A percentile compares a stretch with the other conserved stretches of the same genome.
These are phyloP conservation scores for Geranium brycei DNA, from an alignment of 345 rosid genomes.

Conservation along the genomic window DNA sequence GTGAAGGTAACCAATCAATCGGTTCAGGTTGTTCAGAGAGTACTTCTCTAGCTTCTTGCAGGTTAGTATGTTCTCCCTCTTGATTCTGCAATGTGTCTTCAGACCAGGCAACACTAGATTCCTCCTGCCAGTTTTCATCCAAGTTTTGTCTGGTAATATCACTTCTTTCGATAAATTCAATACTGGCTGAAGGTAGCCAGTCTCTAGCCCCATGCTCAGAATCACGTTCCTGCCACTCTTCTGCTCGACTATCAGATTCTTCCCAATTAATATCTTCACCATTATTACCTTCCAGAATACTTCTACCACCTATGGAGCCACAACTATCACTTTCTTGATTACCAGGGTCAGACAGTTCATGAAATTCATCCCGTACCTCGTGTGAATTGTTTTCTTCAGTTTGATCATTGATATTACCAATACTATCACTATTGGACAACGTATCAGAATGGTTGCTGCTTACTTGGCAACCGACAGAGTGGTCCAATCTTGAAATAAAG, in stretches of 20 bases:
- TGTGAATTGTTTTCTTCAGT: conserved; percentile 22
- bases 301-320: conserved; percentile 22
- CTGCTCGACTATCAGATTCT: conserved; percentile 29
- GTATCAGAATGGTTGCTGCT: conserved; percentile 50
- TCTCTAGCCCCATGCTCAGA: conserved; percentile 30
- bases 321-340: conserved; percentile 21
- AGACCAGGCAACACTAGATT: conserved; percentile 16
- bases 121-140: conserved; percentile 18
- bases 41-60: conserved; percentile 3
- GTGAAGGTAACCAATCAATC: conserved; percentile 21
- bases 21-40: conserved; percentile 8
- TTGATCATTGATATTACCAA: conserved; percentile 30
- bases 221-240: conserved; percentile 32
- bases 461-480: conserved; percentile 34
- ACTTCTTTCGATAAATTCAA: conserved; percentile 23
- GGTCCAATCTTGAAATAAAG: conserved; percentile 64
- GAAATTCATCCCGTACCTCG: conserved; percentile 17
- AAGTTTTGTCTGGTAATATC: conserved; percentile 21
- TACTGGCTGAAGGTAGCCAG: conserved; percentile 16
- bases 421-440: conserved; percentile 41
- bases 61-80: conserved; percentile 6
- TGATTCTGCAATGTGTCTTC: conserved; percentile 18
- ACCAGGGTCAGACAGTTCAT: conserved; percentile 21
- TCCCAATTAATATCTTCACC: conserved; percentile 23
- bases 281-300: conserved; percentile 19